phyloP scores from a whole-genome alignment of 768 basidiomycete genomes.

The Tylopilus plumbeoviolaceoides region DNA sequence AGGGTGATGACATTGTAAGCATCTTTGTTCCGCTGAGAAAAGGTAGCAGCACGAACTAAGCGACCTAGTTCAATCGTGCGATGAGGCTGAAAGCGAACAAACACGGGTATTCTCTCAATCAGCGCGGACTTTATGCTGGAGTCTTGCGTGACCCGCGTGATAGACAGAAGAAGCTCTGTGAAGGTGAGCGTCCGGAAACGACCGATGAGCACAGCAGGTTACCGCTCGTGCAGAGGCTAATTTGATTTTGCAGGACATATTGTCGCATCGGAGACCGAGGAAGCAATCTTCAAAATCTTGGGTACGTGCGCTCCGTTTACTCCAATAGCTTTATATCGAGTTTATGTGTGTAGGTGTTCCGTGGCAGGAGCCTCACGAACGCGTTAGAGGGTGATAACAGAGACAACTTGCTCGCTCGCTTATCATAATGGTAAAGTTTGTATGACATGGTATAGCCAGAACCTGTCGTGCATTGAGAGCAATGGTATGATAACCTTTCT shows the following conservation, averaged over 20 bases:
- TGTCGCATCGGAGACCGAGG: slow-evolving; percentile 79
- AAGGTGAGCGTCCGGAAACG: slow-evolving; percentile 37
- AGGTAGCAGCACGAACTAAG: background rate
- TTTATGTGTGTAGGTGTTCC: slow-evolving; percentile 48
- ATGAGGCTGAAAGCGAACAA: slow-evolving; percentile 80
- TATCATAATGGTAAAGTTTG: too few species aligned
- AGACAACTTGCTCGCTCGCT: background rate
- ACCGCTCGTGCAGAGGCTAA: background rate
- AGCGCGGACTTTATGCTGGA: slow-evolving; percentile 71
- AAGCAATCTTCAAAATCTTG: slow-evolving; percentile 79
- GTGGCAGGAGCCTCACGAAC: slow-evolving; percentile 79
- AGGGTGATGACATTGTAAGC: slow-evolving; percentile 89
- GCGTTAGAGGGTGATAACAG: slow-evolving; percentile 39
- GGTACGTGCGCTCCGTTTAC: slow-evolving; percentile 29
- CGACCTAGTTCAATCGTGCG: slow-evolving; percentile 77
- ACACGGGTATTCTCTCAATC: slow-evolving; percentile 83
- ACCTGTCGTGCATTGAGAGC: too few species aligned
- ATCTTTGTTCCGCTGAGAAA: background rate
- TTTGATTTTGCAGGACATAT: slow-evolving; percentile 45
- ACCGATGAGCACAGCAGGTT: background rate
- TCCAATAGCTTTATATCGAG: background rate
- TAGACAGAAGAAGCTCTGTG: slow-evolving; percentile 53
- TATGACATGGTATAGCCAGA: too few species aligned
- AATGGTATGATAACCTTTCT: background rate
- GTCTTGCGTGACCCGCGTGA: slow-evolving; percentile 70